These are phyloP conservation scores for Camelina neglecta DNA, from an alignment of 345 rosid genomes.

Conservation along the genomic window DNA sequence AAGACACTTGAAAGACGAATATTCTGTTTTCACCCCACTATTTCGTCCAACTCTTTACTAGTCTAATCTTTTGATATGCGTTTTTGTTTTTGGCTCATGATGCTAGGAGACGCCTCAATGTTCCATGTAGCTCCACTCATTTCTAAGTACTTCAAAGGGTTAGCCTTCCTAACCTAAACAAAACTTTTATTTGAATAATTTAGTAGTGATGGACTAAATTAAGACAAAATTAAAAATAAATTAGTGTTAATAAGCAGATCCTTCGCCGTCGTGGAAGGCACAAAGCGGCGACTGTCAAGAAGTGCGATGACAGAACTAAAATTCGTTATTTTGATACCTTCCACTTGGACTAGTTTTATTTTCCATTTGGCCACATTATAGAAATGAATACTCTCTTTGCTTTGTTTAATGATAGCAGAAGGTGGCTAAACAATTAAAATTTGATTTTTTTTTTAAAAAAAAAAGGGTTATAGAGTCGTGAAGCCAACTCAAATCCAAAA, in stretches of 20 bases:
- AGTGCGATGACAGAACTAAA: slow-evolving; percentile 24
- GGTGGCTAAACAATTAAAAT: background rate
- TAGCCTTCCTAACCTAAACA: no score
- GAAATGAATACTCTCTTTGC: no score
- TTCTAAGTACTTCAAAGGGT: background rate
- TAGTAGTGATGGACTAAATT: background rate
- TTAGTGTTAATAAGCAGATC: background rate
- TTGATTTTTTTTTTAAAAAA: background rate
- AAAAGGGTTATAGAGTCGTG: slow-evolving; percentile 35
- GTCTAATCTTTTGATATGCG: background rate
- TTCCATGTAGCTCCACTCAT: background rate
- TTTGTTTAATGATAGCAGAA: background rate
- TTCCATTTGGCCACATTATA: slow-evolving; percentile 4
- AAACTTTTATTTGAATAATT: background rate
- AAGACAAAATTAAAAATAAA: background rate
- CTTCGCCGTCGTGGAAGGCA: slow-evolving; percentile 35
- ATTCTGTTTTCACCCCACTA: background rate
- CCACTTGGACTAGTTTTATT: slow-evolving; percentile 19
- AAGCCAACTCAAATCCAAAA: slow-evolving; percentile 39
- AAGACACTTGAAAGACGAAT: background rate
- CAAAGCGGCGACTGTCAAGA: slow-evolving; percentile 27
- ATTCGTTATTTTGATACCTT: background rate
- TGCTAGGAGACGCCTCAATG: background rate
- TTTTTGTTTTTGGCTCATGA: background rate
- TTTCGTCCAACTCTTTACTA: background rate